phyloP scores from a whole-genome alignment of 306 rosid species.

The Cercis canadensis region DNA sequence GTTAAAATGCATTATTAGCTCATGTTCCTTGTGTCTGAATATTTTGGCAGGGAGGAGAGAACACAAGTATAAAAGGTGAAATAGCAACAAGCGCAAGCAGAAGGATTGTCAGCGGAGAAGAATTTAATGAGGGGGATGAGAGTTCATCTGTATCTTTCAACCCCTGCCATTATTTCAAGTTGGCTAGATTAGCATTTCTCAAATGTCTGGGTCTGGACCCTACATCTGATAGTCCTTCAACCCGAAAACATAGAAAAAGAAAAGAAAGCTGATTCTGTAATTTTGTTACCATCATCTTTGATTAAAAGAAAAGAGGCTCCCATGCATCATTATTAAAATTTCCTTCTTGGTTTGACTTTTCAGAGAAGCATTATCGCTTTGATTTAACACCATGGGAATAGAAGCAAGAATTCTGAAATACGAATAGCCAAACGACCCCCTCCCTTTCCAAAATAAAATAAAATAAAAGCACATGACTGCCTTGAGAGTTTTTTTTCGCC shows the following conservation, averaged over 20 bases:
- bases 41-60: slow-evolving; percentile 55
- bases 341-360: too few species aligned
- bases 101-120: slow-evolving; percentile 51
- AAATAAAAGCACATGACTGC: too few species aligned
- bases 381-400: too few species aligned
- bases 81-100: slow-evolving; percentile 49
- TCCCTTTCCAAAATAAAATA: too few species aligned
- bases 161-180: slow-evolving; percentile 71
- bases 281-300: background rate
- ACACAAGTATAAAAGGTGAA: slow-evolving; percentile 54
- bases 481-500: too few species aligned
- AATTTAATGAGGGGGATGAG: slow-evolving; percentile 46
- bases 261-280: slow-evolving; percentile 47
- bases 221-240: slow-evolving; percentile 46
- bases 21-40: background rate
- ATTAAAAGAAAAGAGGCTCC: too few species aligned
- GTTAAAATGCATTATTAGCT: background rate
- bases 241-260: slow-evolving; percentile 50
- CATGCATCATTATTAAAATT: too few species aligned
- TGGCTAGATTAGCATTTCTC: slow-evolving; percentile 76
- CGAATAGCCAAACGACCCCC: too few species aligned
- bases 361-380: too few species aligned
- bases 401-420: too few species aligned
- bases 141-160: slow-evolving; percentile 44
- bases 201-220: slow-evolving; percentile 83